Evolutionary conservation across 23 red algal genomes (phyloP).

Genomic region (Agarophyton chilense): DNA sequence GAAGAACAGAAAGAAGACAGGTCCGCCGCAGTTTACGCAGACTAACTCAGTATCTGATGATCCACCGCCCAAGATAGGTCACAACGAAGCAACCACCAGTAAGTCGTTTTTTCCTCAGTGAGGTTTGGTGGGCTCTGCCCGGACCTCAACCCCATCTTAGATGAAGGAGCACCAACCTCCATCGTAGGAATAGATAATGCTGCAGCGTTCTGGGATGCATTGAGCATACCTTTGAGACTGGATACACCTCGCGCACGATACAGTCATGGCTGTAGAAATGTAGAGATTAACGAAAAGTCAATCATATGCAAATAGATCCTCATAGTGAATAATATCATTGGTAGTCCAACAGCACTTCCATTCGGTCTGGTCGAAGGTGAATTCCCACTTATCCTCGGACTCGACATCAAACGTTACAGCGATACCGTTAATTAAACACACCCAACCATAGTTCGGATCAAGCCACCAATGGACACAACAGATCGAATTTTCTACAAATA

Average conservation of each 20-base stretch:
- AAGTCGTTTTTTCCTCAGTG: conserved; percentile 35
- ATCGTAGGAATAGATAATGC: conserved; percentile 13
- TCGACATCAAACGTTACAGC: background rate
- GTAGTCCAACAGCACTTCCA: background rate
- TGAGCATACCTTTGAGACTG: conserved; percentile 14
- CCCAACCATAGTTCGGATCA: background rate
- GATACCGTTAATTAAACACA: conserved; percentile 4
- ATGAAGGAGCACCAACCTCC: conserved; percentile 52
- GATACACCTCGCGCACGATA: conserved; percentile 6
- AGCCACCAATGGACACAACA: conserved; percentile 9
- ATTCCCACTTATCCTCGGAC: background rate
- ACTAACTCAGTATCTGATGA: background rate
- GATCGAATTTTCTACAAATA: conserved; percentile 13
- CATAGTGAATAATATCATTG: conserved; percentile 10
- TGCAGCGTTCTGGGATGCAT: background rate
- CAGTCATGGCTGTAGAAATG: conserved; percentile 1
- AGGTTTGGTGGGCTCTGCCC: background rate
- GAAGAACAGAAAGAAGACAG: background rate
- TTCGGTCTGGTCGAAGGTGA: background rate
- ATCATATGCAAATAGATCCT: conserved; percentile 13
- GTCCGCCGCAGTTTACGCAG: background rate
- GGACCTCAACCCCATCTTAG: conserved; percentile 34
- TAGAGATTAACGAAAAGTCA: background rate
- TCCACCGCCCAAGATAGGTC: background rate
- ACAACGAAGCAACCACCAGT: no score